These are phyloP conservation scores for Linanthus parryae DNA, from an alignment of 148 eudicot genomes.

Conservation along the genomic window DNA sequence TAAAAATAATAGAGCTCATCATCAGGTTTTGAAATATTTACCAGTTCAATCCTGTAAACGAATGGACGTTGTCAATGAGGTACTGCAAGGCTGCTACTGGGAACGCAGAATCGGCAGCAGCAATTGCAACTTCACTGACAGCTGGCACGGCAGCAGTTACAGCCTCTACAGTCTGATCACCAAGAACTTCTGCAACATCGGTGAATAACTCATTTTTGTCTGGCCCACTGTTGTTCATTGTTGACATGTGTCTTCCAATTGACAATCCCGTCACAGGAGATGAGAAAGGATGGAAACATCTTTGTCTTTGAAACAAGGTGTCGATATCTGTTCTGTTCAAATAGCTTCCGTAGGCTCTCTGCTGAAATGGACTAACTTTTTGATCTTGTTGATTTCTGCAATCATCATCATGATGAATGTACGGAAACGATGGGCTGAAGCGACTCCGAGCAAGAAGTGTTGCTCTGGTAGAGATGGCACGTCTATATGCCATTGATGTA, in stretches of 20 bases:
- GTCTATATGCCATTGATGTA: conserved; percentile 66
- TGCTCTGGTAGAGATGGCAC: conserved; percentile 50
- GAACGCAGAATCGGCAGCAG: conserved; percentile 80
- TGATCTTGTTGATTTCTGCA: conserved; percentile 9
- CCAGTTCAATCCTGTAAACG: conserved; percentile 61
- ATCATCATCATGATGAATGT: conserved; percentile 38
- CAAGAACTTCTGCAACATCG: conserved; percentile 45
- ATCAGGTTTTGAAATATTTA: conserved; percentile 31
- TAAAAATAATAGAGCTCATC: no score
- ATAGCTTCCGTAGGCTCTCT: conserved; percentile 29
- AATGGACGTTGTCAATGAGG: conserved; percentile 65
- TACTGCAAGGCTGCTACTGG: conserved; percentile 85
- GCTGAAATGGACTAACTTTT: conserved; percentile 19
- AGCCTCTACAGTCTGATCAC: conserved; percentile 37
- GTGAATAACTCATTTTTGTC: conserved; percentile 33
- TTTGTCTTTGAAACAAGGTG: conserved; percentile 10
- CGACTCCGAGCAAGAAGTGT: conserved; percentile 42
- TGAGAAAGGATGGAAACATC: conserved; percentile 14
- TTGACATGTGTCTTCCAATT: conserved; percentile 49
- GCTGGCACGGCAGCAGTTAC: conserved; percentile 43
- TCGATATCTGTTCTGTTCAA: conserved; percentile 14
- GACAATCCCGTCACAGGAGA: conserved; percentile 17
- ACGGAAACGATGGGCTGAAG: conserved; percentile 37
- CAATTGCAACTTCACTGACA: conserved; percentile 69
- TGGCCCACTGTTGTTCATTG: conserved; percentile 30